Evolutionary conservation across 106 monocot genomes (phyloP), one percentile per base, ranked within the genome.

Genomic region (Apostasia shenzhenica): DNA sequence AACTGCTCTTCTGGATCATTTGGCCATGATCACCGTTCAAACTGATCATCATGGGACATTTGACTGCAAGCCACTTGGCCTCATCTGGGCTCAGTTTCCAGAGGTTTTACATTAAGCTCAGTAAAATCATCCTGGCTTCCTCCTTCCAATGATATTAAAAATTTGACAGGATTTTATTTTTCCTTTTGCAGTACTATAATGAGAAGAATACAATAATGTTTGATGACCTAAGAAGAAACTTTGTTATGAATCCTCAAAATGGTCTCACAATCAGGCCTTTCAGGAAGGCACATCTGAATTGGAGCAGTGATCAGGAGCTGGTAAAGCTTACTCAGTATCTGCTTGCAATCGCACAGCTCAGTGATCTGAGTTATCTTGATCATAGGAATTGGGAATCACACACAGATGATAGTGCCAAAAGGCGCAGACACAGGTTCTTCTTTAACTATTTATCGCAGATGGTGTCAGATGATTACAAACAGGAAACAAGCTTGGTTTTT

Each of bases 231-330:
- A 76, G 79, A 75, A 85, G 99, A 76, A 99, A 99, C 72, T 99
- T 93, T 68, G 99, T 93, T 76, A 99, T 99, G 99, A 99, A 99
- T 70, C 99, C 99, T 57, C 90, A 93, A 78, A 99, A 99, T 78
- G 99, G 99, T 38, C 90, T 99, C 12, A 80, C 80, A 3, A 93
- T 99, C 42, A 90, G 76, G 55, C 99, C 99, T 45, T 99, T 93
- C 63, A 83, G 74, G 73, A 90, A 83, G 65, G 90, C 99, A 14
- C 93, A 93, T 73, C 61, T 82, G 70, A 93, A 99, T 60, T 71
- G 93, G 45, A 65, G 71, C 71, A 90, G 59, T 64, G 99, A 99
- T 68, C 78, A 80, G 55, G 99, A 99, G 68, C 75, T 99, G 73
- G 77, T 85, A 14, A 84, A 85, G 67, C 83, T 99, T 9, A 88